These are phyloP conservation scores for Phytophthora pistaciae DNA, from an alignment of 352 stramenopile species.

Conservation along the genomic window DNA sequence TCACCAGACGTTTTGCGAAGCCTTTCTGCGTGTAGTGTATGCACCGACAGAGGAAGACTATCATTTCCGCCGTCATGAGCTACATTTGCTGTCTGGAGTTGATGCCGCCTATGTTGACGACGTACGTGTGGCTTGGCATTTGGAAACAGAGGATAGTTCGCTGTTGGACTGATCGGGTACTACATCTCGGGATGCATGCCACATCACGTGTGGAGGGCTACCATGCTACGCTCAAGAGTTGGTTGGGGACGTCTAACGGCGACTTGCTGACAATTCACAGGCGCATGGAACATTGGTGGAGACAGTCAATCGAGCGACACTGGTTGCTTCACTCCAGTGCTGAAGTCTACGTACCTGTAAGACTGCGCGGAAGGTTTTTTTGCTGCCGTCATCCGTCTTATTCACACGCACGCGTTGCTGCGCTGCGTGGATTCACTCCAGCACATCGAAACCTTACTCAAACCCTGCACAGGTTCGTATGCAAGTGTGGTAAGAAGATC, in stretches of 20 bases:
- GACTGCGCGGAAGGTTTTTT: neutral
- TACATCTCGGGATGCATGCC: neutral
- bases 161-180: neutral
- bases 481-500: too few relatives aligned
- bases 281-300: conserved; percentile 8
- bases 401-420: conserved; percentile 3
- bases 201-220: neutral
- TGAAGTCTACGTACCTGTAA: neutral
- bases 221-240: neutral
- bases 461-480: neutral
- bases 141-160: neutral
- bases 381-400: neutral
- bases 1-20: neutral
- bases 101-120: neutral
- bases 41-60: neutral
- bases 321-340: neutral
- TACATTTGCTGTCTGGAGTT: neutral
- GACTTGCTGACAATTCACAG: neutral
- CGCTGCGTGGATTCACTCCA: neutral
- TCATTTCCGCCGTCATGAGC: neutral
- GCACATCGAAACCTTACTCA: neutral
- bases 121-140: neutral
- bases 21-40: neutral
- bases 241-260: neutral
- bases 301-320: neutral